Conservation (phyloP, 2,329 filamentous ascomycete genomes). For the Fusarium sp. region DNA sequence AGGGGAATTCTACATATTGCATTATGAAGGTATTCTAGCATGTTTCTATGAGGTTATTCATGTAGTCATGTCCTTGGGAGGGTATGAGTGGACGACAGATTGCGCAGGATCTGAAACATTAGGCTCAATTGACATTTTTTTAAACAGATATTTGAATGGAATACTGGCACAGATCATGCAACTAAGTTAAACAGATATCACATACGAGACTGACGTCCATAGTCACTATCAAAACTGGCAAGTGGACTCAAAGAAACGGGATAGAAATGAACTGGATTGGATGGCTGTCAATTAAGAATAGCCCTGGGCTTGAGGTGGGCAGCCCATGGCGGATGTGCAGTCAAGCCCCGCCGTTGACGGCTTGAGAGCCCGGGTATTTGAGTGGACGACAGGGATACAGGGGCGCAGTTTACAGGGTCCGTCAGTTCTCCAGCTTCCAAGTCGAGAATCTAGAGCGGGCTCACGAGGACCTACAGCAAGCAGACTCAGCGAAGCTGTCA, state of each 20-base stretch:
- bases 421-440: slow-evolving; percentile 18
- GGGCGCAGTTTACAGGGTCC: not conserved
- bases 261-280: slow-evolving; percentile 15
- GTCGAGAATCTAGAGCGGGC: slow-evolving; percentile 11
- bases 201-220: not conserved
- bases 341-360: slow-evolving; percentile 16
- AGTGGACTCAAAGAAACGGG: not conserved
- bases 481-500: slow-evolving; percentile 5
- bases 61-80: not conserved
- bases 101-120: slow-evolving; percentile 20
- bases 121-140: not conserved
- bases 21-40: not conserved
- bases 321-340: not conserved
- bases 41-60: not conserved
- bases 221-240: not conserved
- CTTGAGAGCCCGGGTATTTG: slow-evolving; percentile 9
- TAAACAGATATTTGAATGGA: not conserved
- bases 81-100: not conserved
- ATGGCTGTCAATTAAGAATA: slow-evolving; percentile 18
- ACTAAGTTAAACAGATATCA: not conserved
- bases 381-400: slow-evolving; percentile 30
- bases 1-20: not conserved
- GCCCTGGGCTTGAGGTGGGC: slow-evolving; percentile 2
- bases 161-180: not conserved
- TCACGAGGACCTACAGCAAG: slow-evolving; percentile 7